Evolutionary conservation across 2,329 filamentous ascomycete species (phyloP), one percentile per base, ranked within the genome.

Genomic region (Cytospora schulzeri): DNA sequence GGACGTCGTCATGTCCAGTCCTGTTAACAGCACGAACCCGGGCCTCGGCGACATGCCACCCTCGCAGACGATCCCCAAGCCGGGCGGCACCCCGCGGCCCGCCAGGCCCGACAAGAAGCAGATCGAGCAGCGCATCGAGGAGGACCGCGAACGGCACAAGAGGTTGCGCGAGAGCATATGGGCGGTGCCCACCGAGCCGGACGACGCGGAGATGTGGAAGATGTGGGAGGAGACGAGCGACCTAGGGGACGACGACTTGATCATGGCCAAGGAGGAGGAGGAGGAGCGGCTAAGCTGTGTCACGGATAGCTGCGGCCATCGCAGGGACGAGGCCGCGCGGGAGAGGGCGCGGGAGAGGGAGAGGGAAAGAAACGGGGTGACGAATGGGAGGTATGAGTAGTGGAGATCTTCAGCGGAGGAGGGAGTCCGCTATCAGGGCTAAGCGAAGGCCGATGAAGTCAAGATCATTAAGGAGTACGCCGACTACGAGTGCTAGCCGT

Each of bases 61-160:
- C 7, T 77, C 77, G 14, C 79, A 79, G 66, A 75, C 76, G 8
- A 75, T 77, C n/a, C 75, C 76, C 0, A 77, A 73, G 66, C 71
- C 73, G 19, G 70, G 71, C 14, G 54, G 59, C 28, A 67, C 53
- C 62, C 68, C 26, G 8, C 76, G 70, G 66, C 73, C 71, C 65
- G 72, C 68, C 54, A 76, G 79, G 19, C 76, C 95, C 59, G 92
- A 97, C 72, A 95, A 94, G 77, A 85, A 90, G 63, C 91, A 97
- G 78, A 91, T 97, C 60, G 93, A 98, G 78, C 93, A 98, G 79
- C 84, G 95, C 50, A 97, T 99, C 68, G 96, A 99, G 71, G 96
- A 99, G 77, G 95, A 99, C 76, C 83, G 95, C 4, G 95, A 99
- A 76, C 83, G 95, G 52, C 96, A 99, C 76, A 99, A 99, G 81